Percentiles rank a stretch among this genome's conserved stretches.
Evolutionary conservation across 2,329 filamentous ascomycete genomes (phyloP).

Genomic region (Phaeophleospora eucalypticola): DNA sequence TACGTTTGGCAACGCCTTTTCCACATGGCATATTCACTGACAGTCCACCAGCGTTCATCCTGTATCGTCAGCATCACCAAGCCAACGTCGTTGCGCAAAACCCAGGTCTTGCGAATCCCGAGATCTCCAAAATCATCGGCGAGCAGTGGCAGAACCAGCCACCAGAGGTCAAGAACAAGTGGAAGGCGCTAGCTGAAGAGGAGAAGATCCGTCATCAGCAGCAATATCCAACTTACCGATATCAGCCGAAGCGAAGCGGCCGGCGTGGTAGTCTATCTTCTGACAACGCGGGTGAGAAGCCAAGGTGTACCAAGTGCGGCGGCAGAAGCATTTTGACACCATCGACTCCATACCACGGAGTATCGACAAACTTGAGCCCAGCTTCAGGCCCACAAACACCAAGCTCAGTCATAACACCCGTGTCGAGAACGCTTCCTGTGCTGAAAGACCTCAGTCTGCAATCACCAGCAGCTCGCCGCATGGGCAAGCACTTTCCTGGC

Average conservation of each 20-base stretch:
- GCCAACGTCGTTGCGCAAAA: constrained; percentile 73
- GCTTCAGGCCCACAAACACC: constrained; percentile 31
- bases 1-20: constrained; percentile 49
- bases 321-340: constrained; percentile 63
- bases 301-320: constrained; percentile 66
- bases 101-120: constrained; percentile 87
- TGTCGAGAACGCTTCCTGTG: constrained; percentile 34
- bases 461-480: constrained; percentile 30
- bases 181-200: constrained; percentile 87
- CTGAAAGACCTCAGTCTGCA: constrained; percentile 34
- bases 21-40: constrained; percentile 4
- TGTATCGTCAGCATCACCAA: constrained; percentile 93
- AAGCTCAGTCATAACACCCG: constrained; percentile 29
- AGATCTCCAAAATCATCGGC: constrained; percentile 96
- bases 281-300: constrained; percentile 37
- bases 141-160: constrained; percentile 81
- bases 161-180: constrained; percentile 71
- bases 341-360: constrained; percentile 48
- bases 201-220: constrained; percentile 86
- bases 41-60: constrained; percentile 74
- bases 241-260: constrained; percentile 66
- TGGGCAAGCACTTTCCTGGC: constrained; percentile 23
- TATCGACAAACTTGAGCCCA: constrained; percentile 24
- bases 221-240: constrained; percentile 90
- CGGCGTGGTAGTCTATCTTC: constrained; percentile 41